These are phyloP conservation scores for Microstroma glucosiphilum DNA, from an alignment of 1,284 basidiomycete species.

Conservation along the genomic window DNA sequence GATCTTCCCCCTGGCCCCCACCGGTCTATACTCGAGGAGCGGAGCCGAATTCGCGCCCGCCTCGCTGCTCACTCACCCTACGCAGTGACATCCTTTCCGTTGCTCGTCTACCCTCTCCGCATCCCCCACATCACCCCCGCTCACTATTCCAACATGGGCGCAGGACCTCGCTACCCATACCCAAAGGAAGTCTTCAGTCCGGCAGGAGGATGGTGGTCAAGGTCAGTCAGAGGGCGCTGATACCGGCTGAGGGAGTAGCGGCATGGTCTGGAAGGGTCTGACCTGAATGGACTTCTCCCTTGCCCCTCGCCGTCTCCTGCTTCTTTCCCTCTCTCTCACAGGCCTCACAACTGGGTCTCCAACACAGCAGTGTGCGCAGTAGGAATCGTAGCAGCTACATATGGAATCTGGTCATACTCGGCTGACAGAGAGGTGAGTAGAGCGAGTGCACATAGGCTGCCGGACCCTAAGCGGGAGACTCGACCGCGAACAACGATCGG, in stretches of 20 bases:
- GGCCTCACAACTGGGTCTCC: constrained; percentile 56
- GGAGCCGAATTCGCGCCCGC: too few relatives aligned
- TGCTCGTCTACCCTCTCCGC: too few relatives aligned
- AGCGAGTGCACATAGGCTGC: too few relatives aligned
- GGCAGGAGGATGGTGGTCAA: constrained; percentile 53
- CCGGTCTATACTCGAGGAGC: too few relatives aligned
- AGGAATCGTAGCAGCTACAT: constrained; percentile 54
- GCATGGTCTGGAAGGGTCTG: too few relatives aligned
- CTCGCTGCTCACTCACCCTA: too few relatives aligned
- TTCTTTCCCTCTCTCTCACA: constrained; percentile 10
- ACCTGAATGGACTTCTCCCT: too few relatives aligned
- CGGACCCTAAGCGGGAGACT: too few relatives aligned
- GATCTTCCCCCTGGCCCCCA: too few relatives aligned
- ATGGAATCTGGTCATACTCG: constrained; percentile 55
- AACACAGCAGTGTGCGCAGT: constrained; percentile 55
- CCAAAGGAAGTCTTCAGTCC: constrained; percentile 60
- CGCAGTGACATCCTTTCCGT: too few relatives aligned
- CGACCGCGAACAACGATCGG: too few relatives aligned
- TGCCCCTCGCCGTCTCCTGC: too few relatives aligned
- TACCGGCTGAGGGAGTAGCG: not conserved
- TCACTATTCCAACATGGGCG: constrained; percentile 27
- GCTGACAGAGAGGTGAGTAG: constrained; percentile 55
- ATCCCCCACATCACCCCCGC: not conserved
- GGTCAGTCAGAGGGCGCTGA: constrained; percentile 21
- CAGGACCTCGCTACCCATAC: constrained; percentile 56